A percentile compares a stretch with the other conserved stretches of the same genome.
Conservation (phyloP, 2,329 filamentous ascomycete genomes). For the Paracoccidioides brasiliensis region DNA sequence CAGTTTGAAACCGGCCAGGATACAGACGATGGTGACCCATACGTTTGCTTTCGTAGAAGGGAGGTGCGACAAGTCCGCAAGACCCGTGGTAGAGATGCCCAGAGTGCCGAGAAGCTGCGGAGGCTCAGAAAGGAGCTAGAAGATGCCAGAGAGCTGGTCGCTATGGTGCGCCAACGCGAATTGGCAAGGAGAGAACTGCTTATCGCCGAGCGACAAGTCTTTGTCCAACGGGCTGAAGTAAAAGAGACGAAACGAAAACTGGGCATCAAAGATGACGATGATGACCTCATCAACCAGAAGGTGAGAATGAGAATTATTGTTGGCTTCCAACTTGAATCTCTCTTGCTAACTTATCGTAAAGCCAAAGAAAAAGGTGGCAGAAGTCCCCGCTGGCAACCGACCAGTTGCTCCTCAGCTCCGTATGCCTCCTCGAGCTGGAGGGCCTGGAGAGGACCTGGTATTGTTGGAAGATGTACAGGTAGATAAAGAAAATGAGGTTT, state of each 20-base stretch:
- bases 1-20: slow-evolving; percentile 83
- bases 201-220: slow-evolving; percentile 60
- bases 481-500: slow-evolving; percentile 70
- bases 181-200: slow-evolving; percentile 64
- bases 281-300: slow-evolving; percentile 90
- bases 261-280: slow-evolving; percentile 82
- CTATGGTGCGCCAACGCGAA: slow-evolving; percentile 68
- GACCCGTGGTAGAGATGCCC: slow-evolving; percentile 83
- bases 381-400: slow-evolving; percentile 48
- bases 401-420: slow-evolving; percentile 53
- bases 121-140: slow-evolving; percentile 83
- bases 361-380: slow-evolving; percentile 56
- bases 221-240: slow-evolving; percentile 66
- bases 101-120: slow-evolving; percentile 88
- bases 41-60: slow-evolving; percentile 91
- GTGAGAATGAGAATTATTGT: slow-evolving; percentile 40
- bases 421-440: slow-evolving; percentile 55
- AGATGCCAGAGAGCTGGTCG: slow-evolving; percentile 68
- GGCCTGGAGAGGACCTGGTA: slow-evolving; percentile 66
- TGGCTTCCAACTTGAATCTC: slow-evolving; percentile 22
- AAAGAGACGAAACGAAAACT: slow-evolving; percentile 82
- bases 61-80: slow-evolving; percentile 92
- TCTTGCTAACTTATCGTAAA: slow-evolving; percentile 39
- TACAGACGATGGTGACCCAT: slow-evolving; percentile 89
- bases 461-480: slow-evolving; percentile 62